Conservation (phyloP, 2,329 filamentous ascomycete genomes). For the Grosmannia serpens region DNA sequence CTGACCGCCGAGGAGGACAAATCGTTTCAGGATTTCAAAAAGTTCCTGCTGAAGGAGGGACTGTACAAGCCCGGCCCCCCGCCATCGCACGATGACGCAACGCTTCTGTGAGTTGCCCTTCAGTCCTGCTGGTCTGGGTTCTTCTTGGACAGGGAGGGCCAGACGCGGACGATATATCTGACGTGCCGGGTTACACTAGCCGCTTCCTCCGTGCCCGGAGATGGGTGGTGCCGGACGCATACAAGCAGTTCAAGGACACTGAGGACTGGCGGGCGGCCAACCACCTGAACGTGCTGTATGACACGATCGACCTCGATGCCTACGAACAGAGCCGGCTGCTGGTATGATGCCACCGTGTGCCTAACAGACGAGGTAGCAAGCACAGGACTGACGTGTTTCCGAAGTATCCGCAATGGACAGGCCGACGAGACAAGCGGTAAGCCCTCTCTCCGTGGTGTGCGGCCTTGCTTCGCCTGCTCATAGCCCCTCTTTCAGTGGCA, state of each 20-base stretch:
- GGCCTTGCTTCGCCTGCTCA: not conserved
- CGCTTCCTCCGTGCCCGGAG: constrained; percentile 78
- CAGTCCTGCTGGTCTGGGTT: not conserved
- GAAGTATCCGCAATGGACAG: constrained; percentile 91
- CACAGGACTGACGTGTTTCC: constrained; percentile 3
- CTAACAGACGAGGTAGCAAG: not conserved
- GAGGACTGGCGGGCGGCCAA: constrained; percentile 79
- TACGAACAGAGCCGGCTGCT: constrained; percentile 71
- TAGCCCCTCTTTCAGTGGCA: constrained; percentile 46
- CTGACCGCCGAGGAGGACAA: constrained; percentile 57
- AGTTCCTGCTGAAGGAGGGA: constrained; percentile 50
- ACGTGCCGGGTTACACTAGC: constrained; percentile 28
- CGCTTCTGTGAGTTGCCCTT: constrained; percentile 45
- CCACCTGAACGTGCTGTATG: constrained; percentile 66
- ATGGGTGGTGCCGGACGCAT: constrained; percentile 68
- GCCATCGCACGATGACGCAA: constrained; percentile 61
- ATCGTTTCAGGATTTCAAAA: constrained; percentile 62
- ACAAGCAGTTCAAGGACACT: constrained; percentile 75
- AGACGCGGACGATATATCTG: not conserved
- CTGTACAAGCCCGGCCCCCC: constrained; percentile 47
- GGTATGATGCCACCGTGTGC: constrained; percentile 32
- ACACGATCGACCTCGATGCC: constrained; percentile 73
- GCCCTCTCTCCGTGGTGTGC: constrained; percentile 1
- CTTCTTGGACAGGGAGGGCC: not conserved
- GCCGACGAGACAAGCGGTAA: constrained; percentile 62